A percentile compares a stretch with the other conserved stretches of the same genome.
phyloP scores from a whole-genome alignment of 176 grass and related monocot genomes.

The Tillandsia leiboldiana region DNA sequence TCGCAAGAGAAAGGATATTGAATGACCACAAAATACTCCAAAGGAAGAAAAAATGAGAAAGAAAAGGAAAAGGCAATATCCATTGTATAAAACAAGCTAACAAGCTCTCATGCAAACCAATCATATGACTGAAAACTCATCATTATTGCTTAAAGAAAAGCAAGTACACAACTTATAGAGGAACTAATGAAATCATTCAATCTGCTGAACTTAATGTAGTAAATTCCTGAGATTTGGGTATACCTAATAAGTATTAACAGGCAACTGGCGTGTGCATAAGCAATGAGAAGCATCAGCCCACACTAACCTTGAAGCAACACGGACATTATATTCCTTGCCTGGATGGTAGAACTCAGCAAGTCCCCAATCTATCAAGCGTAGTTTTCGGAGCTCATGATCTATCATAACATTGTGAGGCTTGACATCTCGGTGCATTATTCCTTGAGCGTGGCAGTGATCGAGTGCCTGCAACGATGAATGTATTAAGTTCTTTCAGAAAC shows the following conservation, averaged over 20 bases:
- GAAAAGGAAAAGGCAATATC: not conserved
- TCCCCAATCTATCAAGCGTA: constrained; percentile 60
- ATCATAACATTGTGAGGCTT: constrained; percentile 82
- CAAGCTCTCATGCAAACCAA: too few species aligned
- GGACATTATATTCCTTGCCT: constrained; percentile 61
- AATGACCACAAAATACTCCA: not conserved
- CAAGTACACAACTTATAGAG: too few species aligned
- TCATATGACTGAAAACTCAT: too few species aligned
- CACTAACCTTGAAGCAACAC: constrained; percentile 53
- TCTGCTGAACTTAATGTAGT: not conserved
- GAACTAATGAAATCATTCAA: too few species aligned
- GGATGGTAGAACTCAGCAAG: constrained; percentile 75
- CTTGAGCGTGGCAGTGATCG: constrained; percentile 64
- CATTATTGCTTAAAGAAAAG: too few species aligned
- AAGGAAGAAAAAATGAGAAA: not conserved
- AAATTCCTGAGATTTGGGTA: too few species aligned
- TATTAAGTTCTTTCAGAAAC: not conserved
- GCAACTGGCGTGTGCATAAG: not conserved
- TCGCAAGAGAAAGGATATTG: constrained; percentile 10
- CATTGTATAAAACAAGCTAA: not conserved
- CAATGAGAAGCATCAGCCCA: not conserved
- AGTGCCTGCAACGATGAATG: constrained; percentile 32
- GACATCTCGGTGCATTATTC: constrained; percentile 68
- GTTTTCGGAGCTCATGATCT: constrained; percentile 59
- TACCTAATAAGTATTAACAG: too few species aligned